These are phyloP conservation scores for Balansia obtecta DNA, from an alignment of 2,329 filamentous ascomycete genomes.

Conservation along the genomic window DNA sequence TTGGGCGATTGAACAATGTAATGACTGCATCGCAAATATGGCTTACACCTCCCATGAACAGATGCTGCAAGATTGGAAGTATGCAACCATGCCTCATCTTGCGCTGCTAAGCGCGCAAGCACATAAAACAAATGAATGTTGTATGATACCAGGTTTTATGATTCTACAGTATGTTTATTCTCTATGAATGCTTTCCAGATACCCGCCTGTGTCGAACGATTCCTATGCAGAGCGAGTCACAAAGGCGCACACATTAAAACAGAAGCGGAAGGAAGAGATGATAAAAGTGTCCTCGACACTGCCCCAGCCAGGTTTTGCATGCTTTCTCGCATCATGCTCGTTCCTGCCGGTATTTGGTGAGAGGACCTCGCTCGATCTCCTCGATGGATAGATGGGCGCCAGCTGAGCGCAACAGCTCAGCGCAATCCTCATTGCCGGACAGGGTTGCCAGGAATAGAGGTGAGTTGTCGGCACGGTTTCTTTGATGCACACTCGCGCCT, in stretches of 20 bases:
- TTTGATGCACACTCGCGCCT: conserved; percentile 54
- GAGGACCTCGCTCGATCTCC: conserved; percentile 20
- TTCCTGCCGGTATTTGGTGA: conserved; percentile 11
- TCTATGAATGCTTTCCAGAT: background rate
- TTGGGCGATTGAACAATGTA: background rate
- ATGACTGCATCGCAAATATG: conserved; percentile 2
- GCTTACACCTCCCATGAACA: background rate
- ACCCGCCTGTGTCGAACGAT: background rate
- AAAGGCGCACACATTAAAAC: background rate
- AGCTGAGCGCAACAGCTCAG: conserved; percentile 41
- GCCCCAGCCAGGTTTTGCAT: no score
- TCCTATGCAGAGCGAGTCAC: background rate
- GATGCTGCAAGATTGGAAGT: background rate
- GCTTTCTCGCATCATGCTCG: no score
- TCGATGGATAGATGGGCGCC: conserved; percentile 44
- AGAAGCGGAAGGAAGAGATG: background rate
- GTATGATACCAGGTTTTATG: background rate
- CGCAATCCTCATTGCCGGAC: conserved; percentile 40
- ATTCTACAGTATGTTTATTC: background rate
- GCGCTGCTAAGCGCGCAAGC: background rate
- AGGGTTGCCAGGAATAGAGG: conserved; percentile 51
- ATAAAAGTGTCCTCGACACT: background rate
- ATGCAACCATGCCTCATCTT: background rate
- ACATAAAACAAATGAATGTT: background rate
- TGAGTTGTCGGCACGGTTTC: conserved; percentile 54